Base-by-base conservation (phyloP, 495 filamentous ascomycete genomes). In the Podospora tetraspora region DNA sequence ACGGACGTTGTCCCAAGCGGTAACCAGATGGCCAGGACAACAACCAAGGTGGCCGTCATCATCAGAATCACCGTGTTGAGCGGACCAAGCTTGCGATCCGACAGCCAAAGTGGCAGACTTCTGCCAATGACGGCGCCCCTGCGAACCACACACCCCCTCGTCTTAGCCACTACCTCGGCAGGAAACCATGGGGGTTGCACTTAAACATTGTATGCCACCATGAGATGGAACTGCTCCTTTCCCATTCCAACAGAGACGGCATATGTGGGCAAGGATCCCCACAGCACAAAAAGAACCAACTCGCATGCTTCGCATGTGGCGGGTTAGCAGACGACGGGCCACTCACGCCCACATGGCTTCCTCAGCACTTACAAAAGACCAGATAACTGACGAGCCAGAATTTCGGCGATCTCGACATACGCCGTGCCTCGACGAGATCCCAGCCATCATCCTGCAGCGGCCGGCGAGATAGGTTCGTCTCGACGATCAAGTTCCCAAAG, bases 141-240 rank as follows among this genome's bases (percentile, higher is more conserved):
- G 64, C 21, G 63, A 59, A 21, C 19, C 21, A 62, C 21, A 62
- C 16, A 19, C 1, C 16, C 30, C 34, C 21, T 23, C 30, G 27
- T 23, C 4, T 37, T 16, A 34, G 21, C 63, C 57, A 11, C 16
- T 30, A 22, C 23, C 63, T 27, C 5, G 27, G 2, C 30, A 16
- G 25, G 25, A 60, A 57, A 61, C 8, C 21, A 10, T 3, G 37
- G 59, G 24, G 30, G 32, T 34, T 57, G 24, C 6, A 65, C 72
- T 73, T 56, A 74, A 74, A 78, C 64, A 67, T 78, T 78, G 68
- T 77, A 75, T 66, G 75, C 70, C 75, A 74, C 73, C 66, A 74
- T 73, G 32, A 78, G 70, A 23, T 74, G 72, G 63, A 72, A 72
- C 68, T 77, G 72, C n/a, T 71, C 64, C 57, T 68, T 58, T 6